Evolutionary conservation across 805 yeast genomes (phyloP), one percentile per base, ranked within the genome.

Genomic region (Metschnikowia anglica): DNA sequence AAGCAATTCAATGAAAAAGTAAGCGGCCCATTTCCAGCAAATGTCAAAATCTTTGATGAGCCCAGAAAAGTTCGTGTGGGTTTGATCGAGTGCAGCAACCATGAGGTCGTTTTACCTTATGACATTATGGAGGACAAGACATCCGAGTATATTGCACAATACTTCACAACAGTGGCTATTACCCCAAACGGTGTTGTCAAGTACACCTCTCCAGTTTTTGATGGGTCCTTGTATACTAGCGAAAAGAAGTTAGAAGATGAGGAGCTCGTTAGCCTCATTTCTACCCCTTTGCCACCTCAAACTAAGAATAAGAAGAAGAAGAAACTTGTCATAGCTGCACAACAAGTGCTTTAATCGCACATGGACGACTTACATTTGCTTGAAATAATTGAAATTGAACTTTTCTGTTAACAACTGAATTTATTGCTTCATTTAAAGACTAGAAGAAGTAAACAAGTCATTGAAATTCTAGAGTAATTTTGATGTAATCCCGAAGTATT

Each of bases 11-110:
- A 81, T 69, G 72, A 73, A 62, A 80, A 80, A 63, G 76, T 79
- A 41, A 76, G 80, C 23, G 73, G 77, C 19, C 65, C 59, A 10
- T 85, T 81, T 79, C 91, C 91, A 41, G 80, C 79, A 68, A 72
- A 83, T 53, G 73, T 82, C 54, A 75, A 83, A 62, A 73, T 76
- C 54, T 75, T 85, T 43, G 80, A 76, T 32, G 87, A 85, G 56
- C 81, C 85, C 54, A 75, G 80, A 62, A 83, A 79, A 62, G 81
- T 84, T 47, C 78, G 86, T 60, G 77, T 83, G 66, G 91, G 90
- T 38, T 73, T 85, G 56, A 78, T 76, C 58, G 90, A 85, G 73
- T 81, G 87, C 62, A 68, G 73, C 43, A 79, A 73, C 72, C 90
- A 83, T 66, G 74, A 77, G 48, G 77, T 83, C 32, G 72, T 83